Evolutionary conservation across 257 asterid genomes (phyloP), one percentile per base, ranked within the genome.

Genomic region (Salvia rosmarinus): DNA sequence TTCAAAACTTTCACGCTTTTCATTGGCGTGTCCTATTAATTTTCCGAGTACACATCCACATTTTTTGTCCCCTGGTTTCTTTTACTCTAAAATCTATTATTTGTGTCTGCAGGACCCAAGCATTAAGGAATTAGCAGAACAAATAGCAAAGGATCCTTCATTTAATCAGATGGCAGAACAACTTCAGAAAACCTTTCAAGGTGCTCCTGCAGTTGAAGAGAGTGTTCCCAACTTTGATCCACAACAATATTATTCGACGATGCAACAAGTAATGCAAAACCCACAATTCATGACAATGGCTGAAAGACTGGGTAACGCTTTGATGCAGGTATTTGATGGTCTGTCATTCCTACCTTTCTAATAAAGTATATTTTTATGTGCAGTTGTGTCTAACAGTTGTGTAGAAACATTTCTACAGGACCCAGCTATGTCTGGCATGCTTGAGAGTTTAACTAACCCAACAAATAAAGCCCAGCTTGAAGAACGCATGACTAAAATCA

Each of bases 191-290:
- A 87, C 96, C 66, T 83, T 95, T 77, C 99, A 95, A 79, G 97
- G 91, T 67, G 44, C 44, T 39, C 82, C 85, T n/a, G 63, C 92
- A 23, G 86, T 71, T 73, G 92, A 85, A 51, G 94, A 86, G 35
- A 86, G 84, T 46, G 72, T 87, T 49, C 99, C 99, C 72, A 90
- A 85, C 78, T 88, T 95, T 73, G 98, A 95, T 66, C 80, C 96
- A 12, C 96, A 88, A 51, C 94, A 90, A 76, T 95, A 95, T 78
- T 85, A 84, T 66, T 75, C 89, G 20, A 90, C 99, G 6, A 92
- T 95, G 95, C 99, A 95, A 78, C 95, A 95, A 78, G 99, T 95
- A 69, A 95, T 95, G 98, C 97, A 95, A 84, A 95, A 95, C 72
- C 99, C 99, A 34, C 98, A 95, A 60, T 92, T 95, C 72, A 82